A percentile compares a stretch with the other conserved stretches of the same genome.
These are phyloP conservation scores for Haplosporangium sp. DNA, from an alignment of 371 early-diverging fungal species.

Conservation along the genomic window DNA sequence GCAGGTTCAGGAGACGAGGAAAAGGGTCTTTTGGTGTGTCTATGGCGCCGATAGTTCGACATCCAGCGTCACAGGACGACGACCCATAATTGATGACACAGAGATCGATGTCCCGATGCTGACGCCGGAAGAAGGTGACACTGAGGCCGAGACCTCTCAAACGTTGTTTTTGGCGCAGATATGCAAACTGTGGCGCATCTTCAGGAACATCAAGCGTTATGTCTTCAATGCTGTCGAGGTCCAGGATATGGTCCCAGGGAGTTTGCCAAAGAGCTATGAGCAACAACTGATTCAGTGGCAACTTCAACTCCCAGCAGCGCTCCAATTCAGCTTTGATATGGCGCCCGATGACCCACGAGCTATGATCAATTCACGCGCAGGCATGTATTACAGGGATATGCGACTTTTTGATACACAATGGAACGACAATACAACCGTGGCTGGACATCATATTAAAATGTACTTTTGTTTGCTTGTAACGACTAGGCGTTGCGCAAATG, in stretches of 20 bases:
- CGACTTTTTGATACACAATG: background rate
- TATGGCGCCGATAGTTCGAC: conserved; percentile 35
- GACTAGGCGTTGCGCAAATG: conserved; percentile 54
- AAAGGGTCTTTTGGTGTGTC: conserved; percentile 50
- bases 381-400: background rate
- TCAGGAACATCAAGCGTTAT: conserved; percentile 43
- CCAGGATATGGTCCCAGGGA: conserved; percentile 52
- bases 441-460: too few relatives aligned
- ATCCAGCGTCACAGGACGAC: conserved; percentile 38
- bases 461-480: too few relatives aligned
- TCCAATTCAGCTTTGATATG: conserved; percentile 41
- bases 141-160: conserved; percentile 27
- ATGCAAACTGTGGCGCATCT: conserved; percentile 49
- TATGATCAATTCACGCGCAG: conserved; percentile 45
- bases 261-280: conserved; percentile 46
- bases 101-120: conserved; percentile 42
- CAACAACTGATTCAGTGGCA: conserved; percentile 55
- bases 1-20: conserved; percentile 40
- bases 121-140: conserved; percentile 21
- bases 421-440: too few relatives aligned
- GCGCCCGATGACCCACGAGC: conserved; percentile 26
- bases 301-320: conserved; percentile 41
- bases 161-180: conserved; percentile 38
- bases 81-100: conserved; percentile 40
- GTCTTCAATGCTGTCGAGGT: conserved; percentile 49